Evolutionary conservation across 768 basidiomycete genomes (phyloP), one percentile per base, ranked within the genome.

Genomic region (Favolaschia claudopus): DNA sequence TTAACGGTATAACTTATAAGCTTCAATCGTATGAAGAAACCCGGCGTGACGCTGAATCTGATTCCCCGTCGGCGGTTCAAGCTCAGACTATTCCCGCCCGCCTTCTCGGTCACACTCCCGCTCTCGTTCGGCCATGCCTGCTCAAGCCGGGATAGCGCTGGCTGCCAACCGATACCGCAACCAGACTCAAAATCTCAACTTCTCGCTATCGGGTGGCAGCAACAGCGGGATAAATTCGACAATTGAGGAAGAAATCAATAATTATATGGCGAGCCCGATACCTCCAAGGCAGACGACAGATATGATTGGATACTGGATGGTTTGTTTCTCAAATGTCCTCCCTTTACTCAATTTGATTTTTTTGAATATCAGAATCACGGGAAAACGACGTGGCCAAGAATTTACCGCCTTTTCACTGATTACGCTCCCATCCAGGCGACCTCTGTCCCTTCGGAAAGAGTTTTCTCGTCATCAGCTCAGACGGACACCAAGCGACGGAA

Each of bases 241-340:
- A 17, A 37, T 38, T 50, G 48, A 50, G 32, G 49, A 51, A 15
- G 32, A 39, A 8, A 10, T 51, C 36, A 51, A 39, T 8, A 36
- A 51, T 25, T 51, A 51, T 12, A 38, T 19, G 13, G 31, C 9
- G 6, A 51, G 49, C 19, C 5, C 27, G 1, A 25, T 51, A 27
- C 49, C 49, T 13, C 22, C 49, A 14, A 28, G 49, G 19, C 28
- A 51, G 28, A n/a, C 37, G 10, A 51, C 49, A 2, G 37, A 51
- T 15, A 51, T 51, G 36, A 15, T 51, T 17, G 49, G 49, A 2
- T 51, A 51, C 12, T 51, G 49, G 49, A 39, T 38, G 48, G 48
- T 50, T 28, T 29, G 34, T 5, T 31, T 38, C 2, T 1, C 8
- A 36, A 15, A 20, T 38, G 39, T 13, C 8, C 36, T 37, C 29